Evolutionary conservation across 768 basidiomycete genomes (phyloP).

Genomic region (Trametopsis cervina): DNA sequence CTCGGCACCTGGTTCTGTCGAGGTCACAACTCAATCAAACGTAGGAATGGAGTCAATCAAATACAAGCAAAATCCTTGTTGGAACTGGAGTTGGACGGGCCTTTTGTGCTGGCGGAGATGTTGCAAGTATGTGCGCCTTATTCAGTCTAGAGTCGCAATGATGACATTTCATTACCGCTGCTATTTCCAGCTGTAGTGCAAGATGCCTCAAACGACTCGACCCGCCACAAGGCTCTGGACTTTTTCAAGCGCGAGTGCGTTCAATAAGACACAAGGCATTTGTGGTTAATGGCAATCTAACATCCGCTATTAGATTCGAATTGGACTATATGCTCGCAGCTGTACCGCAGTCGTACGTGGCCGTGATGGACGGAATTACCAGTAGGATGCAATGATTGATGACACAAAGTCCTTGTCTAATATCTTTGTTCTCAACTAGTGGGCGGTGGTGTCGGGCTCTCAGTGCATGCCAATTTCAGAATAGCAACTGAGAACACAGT

Average conservation of each 20-base stretch:
- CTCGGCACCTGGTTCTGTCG: not conserved
- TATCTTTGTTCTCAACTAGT: conserved; percentile 38
- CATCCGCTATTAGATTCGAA: conserved; percentile 52
- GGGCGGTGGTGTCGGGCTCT: conserved; percentile 93
- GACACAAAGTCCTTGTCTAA: conserved; percentile 8
- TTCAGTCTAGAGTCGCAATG: not conserved
- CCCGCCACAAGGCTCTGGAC: conserved; percentile 58
- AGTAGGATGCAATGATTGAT: too few relatives aligned
- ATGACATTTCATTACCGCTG: not conserved
- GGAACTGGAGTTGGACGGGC: conserved; percentile 66
- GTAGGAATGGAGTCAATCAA: conserved; percentile 71
- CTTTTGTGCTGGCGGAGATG: conserved; percentile 95
- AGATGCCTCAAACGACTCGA: conserved; percentile 41
- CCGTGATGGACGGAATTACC: conserved; percentile 84
- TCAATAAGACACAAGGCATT: not conserved
- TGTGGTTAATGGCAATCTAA: not conserved
- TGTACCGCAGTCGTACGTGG: conserved; percentile 83
- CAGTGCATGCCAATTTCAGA: conserved; percentile 78
- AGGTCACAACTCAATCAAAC: not conserved
- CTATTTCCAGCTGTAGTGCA: conserved; percentile 44
- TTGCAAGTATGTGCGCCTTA: conserved; percentile 55
- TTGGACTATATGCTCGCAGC: conserved; percentile 67
- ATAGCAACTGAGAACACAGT: conserved; percentile 89
- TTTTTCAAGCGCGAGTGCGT: conserved; percentile 90
- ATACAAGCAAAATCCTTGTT: conserved; percentile 65